Base-by-base conservation (phyloP, 352 stramenopile species). In the Phytopythium aichiense region DNA sequence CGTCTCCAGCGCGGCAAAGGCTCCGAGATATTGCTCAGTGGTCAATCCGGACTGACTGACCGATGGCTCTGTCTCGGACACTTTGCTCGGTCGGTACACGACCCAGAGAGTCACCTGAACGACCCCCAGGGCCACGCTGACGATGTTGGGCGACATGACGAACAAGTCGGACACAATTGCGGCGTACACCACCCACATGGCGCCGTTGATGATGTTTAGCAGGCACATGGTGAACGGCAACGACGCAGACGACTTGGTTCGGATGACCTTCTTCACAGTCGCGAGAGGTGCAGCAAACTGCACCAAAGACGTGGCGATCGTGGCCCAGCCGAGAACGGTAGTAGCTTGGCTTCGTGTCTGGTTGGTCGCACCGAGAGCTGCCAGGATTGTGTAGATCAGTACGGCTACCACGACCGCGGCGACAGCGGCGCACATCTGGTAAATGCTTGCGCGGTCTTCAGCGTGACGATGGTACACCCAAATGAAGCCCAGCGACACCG, bases 191-290 rank as follows among this genome's bases (percentile, higher is more conserved):
- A 70, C 66, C 76, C 76, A 86, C 20, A 77, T 66, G 8, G 65
- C 67, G 35, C 79, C 81, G 61, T 86, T 88, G 25, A 71, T n/a
- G 0, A 78, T 54, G 7, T 72, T 70, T 0, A 80, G 69, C 8
- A 75, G 30, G 12, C 75, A 66, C 76, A 88, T 84, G 1, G 65
- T 68, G 42, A 86, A 72, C 9, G 67, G 69, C 63, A 86, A 79
- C 18, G 69, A 82, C 18, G 70, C 71, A 6, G 71, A 61, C 2
- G 67, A 81, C 56, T 79, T 82, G 20, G 66, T 77, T 4, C 53
- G 66, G 2, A 87, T 28, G 1, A 83, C 75, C 7, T 61, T 57
- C 30, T 60, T 67, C 46, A 88, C 75, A 0, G 66, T 76, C 15
- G 68, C 66, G 49, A 86, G 73, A 0, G 75, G 75, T 6, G 76